Conservation (phyloP, 2,329 filamentous ascomycete species). For the Exophiala viscosa region DNA sequence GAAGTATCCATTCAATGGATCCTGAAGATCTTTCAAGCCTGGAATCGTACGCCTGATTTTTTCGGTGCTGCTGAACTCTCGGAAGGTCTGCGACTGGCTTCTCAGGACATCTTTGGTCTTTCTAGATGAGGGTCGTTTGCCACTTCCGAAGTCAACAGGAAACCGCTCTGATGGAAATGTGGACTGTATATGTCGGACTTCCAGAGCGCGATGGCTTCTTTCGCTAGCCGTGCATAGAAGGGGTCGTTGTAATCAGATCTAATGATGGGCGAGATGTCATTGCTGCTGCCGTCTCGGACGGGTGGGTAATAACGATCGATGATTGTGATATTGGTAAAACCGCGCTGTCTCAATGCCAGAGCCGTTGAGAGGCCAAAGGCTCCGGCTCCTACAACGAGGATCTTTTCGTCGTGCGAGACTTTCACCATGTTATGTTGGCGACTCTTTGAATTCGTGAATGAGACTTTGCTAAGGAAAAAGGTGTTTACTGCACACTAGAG, state of each 20-base stretch:
- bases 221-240: constrained; percentile 69
- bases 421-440: too few relatives aligned
- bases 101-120: neutral
- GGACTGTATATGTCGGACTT: neutral
- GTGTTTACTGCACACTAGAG: too few relatives aligned
- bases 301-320: constrained; percentile 46
- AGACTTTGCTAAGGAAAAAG: too few relatives aligned
- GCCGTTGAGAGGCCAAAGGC: constrained; percentile 66
- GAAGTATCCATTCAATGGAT: constrained; percentile 35
- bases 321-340: constrained; percentile 47
- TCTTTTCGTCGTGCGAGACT: neutral
- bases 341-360: constrained; percentile 61
- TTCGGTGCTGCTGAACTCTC: neutral
- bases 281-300: constrained; percentile 55
- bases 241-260: constrained; percentile 76
- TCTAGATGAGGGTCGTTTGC: neutral
- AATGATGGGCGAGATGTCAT: constrained; percentile 60
- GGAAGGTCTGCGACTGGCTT: constrained; percentile 26
- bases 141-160: constrained; percentile 35
- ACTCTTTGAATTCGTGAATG: too few relatives aligned
- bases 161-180: constrained; percentile 40
- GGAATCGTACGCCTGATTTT: neutral
- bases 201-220: constrained; percentile 55
- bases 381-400: constrained; percentile 64
- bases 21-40: neutral